Evolutionary conservation across 768 basidiomycete species (phyloP), one percentile per base, ranked within the genome.

Genomic region (Hydnomerulius pinastri): DNA sequence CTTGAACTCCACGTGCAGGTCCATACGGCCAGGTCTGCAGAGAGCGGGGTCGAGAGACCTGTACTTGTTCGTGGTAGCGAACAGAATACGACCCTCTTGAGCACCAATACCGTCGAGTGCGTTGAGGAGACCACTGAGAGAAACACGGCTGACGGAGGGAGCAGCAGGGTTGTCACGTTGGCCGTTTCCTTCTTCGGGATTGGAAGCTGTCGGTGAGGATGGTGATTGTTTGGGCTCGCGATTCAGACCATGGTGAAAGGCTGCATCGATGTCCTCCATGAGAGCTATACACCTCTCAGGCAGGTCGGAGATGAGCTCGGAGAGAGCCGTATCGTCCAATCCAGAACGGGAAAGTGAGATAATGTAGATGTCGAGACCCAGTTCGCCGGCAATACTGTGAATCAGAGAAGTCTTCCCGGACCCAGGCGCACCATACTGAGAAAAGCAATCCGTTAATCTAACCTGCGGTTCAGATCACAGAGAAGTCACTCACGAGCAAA

Each of bases 251-350:
- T 71, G 73, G 27, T 71, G 70, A 68, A 91, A 87, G 2, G 87
- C 89, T 2, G 84, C 87, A 56, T 92, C 90, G 47, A 92, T 85
- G 62, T 92, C 90, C 64, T 92, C 89, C 81, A 92, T 89, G 29
- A 92, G 73, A 4, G 84, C 81, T 48, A 92, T 85, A 58, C 85
- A 89, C 56, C 76, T 75, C 49, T 82, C 76, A n/a, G 90, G 89
- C 2, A 90, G 74, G 2, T 74, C 71, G 8, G 77, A 73, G 51
- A 90, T 80, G 36, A 89, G 72, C 33, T 80, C 73, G 45, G 72
- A 76, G 21, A 90, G 77, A 7, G 69, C 63, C 2, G 73, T 70
- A 62, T 90, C 89, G 58, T 89, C 86, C 37, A 91, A 64, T 8
- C 82, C 81, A 12, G 68, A 56, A 17, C 80, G 78, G 4, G 86